Conservation (phyloP, 140 eudicot species). For the Erigeron philadelphicus region DNA sequence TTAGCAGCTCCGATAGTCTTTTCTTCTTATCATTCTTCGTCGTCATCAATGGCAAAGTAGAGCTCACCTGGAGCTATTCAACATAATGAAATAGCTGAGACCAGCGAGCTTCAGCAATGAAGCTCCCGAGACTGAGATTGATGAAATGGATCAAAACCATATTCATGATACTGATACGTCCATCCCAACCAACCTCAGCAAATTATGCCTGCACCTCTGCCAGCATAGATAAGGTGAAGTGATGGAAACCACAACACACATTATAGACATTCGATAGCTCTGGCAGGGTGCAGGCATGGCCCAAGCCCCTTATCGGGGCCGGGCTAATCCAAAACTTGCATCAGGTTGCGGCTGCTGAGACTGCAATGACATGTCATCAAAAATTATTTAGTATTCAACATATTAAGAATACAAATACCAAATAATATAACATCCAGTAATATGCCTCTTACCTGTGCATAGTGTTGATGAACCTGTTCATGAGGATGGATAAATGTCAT, state of each 20-base stretch:
- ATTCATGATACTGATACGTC: constrained; percentile 5
- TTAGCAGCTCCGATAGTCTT: constrained; percentile 44
- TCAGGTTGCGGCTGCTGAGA: constrained; percentile 65
- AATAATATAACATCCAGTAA: not conserved
- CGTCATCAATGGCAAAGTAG: constrained; percentile 37
- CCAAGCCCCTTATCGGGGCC: constrained; percentile 99
- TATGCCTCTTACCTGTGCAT: constrained; percentile 49
- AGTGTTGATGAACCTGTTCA: constrained; percentile 77
- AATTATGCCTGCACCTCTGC: constrained; percentile 87
- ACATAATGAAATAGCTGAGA: constrained; percentile 27
- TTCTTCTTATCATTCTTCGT: constrained; percentile 37
- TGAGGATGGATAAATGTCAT: constrained; percentile 79
- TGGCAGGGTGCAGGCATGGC: constrained; percentile 95
- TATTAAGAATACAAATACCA: not conserved
- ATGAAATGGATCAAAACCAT: constrained; percentile 28
- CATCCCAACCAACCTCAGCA: constrained; percentile 50
- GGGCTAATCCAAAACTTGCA: constrained; percentile 96
- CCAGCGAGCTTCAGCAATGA: constrained; percentile 41
- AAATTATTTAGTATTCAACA: not conserved
- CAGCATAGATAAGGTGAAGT: constrained; percentile 33
- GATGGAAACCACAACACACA: constrained; percentile 9
- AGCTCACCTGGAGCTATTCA: constrained; percentile 34
- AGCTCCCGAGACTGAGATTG: constrained; percentile 54
- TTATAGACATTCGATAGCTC: constrained; percentile 27
- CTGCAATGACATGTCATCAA: constrained; percentile 29